Evolutionary conservation across 148 eudicot genomes (phyloP).

Genomic region (Hydrangea macrophylla): DNA sequence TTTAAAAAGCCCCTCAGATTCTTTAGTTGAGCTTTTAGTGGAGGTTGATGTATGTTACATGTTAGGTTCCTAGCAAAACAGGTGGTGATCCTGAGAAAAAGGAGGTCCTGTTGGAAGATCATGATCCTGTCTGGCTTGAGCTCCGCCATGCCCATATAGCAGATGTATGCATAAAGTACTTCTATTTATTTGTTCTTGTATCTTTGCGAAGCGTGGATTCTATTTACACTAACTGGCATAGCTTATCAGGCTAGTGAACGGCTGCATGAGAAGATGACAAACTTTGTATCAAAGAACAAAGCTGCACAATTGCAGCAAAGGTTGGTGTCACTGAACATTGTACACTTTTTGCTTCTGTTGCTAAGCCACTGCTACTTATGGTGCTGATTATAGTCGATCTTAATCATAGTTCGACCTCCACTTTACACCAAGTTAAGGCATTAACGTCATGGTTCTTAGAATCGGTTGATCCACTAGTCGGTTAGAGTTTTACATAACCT

Average conservation of each 20-base stretch:
- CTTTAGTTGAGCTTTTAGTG: slow-evolving; percentile 12
- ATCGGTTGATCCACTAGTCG: too few species aligned
- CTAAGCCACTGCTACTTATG: too few species aligned
- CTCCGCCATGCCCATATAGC: slow-evolving; percentile 89
- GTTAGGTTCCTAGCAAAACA: slow-evolving; percentile 66
- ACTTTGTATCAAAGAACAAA: slow-evolving; percentile 83
- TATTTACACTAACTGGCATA: slow-evolving; percentile 17
- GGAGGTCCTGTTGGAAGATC: slow-evolving; percentile 81
- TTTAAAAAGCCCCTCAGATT: too few species aligned
- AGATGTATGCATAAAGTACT: slow-evolving; percentile 52
- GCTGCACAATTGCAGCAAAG: slow-evolving; percentile 91
- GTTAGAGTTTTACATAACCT: too few species aligned
- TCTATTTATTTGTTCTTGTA: neutral
- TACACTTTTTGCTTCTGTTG: too few species aligned
- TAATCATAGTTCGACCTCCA: too few species aligned
- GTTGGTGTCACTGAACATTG: slow-evolving; percentile 37
- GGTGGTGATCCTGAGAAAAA: slow-evolving; percentile 81
- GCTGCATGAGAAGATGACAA: slow-evolving; percentile 79
- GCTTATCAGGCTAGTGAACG: slow-evolving; percentile 86
- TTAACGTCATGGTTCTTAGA: too few species aligned
- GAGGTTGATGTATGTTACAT: slow-evolving; percentile 10
- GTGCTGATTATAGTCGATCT: too few species aligned
- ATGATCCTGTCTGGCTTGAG: slow-evolving; percentile 96
- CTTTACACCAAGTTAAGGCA: too few species aligned
- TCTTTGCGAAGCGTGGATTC: neutral